Percentiles rank a stretch among this genome's conserved stretches.
These are phyloP conservation scores for Solanum gracilifrons DNA, from an alignment of 257 asterid species.

Conservation along the genomic window DNA sequence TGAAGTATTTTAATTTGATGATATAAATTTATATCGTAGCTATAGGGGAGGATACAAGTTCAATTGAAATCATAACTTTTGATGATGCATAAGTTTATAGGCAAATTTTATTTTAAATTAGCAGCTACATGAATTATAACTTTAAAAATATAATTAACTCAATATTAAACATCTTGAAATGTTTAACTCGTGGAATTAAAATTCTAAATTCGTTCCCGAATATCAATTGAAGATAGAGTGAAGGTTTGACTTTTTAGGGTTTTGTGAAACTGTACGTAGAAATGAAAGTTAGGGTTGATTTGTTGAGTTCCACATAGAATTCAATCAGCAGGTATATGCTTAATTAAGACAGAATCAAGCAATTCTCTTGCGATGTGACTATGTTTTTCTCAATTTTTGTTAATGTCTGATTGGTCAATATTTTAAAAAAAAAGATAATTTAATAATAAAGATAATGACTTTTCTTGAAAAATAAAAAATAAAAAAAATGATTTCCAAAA, in stretches of 20 bases:
- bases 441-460: not conserved
- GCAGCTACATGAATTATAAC: not conserved
- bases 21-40: not conserved
- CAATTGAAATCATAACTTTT: not conserved
- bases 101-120: not conserved
- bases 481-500: not conserved
- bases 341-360: not conserved
- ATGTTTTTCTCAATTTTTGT: not conserved
- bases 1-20: not conserved
- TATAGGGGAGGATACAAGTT: accelerated
- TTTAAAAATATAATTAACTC: not conserved
- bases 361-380: not conserved
- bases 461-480: not conserved
- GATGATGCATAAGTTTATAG: not conserved
- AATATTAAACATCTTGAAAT: too few relatives aligned
- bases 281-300: not conserved
- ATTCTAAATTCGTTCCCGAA: accelerated
- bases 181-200: not conserved
- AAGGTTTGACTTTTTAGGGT: not conserved
- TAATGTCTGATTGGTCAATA: not conserved
- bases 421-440: not conserved
- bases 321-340: not conserved
- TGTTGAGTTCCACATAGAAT: not conserved
- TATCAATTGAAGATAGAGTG: not conserved
- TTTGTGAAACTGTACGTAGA: slow-evolving; percentile 15